Evolutionary conservation across 2,329 filamentous ascomycete species (phyloP), one percentile per base, ranked within the genome.

Genomic region (Aplosporella prunicola): DNA sequence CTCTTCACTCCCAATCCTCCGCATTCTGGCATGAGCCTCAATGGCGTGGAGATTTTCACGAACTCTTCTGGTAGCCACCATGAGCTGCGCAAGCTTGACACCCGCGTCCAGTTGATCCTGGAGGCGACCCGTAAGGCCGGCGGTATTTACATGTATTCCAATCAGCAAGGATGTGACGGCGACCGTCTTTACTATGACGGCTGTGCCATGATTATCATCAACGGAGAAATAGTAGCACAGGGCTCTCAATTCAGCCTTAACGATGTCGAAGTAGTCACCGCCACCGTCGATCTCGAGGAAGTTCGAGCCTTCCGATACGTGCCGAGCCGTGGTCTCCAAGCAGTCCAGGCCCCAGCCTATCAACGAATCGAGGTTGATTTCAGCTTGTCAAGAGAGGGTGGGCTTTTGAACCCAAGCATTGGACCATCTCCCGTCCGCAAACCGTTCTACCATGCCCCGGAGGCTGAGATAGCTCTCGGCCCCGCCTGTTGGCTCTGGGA

Each of bases 31-130:
- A 76, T 78, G 63, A 71, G 72, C n/a, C 63, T 86, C 2, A 69
- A 78, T 48, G 83, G 84, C 4, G 74, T 76, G 5, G 83, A 85
- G 50, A 77, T 86, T 38, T 71, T 83, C 44, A 53, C 51, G 7
- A 89, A 89, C 56, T 76, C 70, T 3, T 77, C 70, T 36, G 82
- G 77, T 5, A 76, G 69, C 9, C 83, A 89, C 53, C 75, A 77
- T 49, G 71, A 77, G 47, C 59, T 85, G 7, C 65, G 77, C 13
- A 86, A 86, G 54, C 68, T 86, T 1, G 62, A 79, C 40, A 73
- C 65, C 0, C 63, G 78, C 2, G 61, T 86, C 18, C 68, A 74
- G 5, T 60, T 87, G 5, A 85, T 86, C 37, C 62, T 65, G 2
- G 72, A 82, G 47, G 77, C 76, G 0, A 85, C 80, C 0, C 62